These are phyloP conservation scores for Trichopus zeylanicus DNA, from an alignment of 116 monocot species.

Conservation along the genomic window DNA sequence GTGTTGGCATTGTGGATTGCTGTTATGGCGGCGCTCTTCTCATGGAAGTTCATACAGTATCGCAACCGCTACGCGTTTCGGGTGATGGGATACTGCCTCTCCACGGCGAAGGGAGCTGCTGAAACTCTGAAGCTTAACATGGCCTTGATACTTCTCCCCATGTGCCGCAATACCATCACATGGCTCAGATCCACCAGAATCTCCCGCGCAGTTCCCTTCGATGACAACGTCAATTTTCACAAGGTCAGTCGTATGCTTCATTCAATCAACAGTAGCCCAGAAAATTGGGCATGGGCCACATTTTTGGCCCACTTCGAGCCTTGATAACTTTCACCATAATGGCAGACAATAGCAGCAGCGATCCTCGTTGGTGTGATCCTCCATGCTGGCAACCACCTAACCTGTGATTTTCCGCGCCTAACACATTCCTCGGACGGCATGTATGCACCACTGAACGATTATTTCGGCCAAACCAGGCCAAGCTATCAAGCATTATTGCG, in stretches of 20 bases:
- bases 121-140: constrained; percentile 95
- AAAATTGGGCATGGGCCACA: no score
- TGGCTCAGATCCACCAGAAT: constrained; percentile 63
- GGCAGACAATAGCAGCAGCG: constrained; percentile 73
- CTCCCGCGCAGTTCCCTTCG: constrained; percentile 48
- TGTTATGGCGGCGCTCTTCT: constrained; percentile 52
- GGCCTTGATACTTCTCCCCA: constrained; percentile 77
- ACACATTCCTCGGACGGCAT: constrained; percentile 15
- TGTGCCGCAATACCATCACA: constrained; percentile 86
- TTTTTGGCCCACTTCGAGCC: not conserved
- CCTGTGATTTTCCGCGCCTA: constrained; percentile 77
- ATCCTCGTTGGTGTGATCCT: constrained; percentile 77
- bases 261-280: not conserved
- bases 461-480: constrained; percentile 64
- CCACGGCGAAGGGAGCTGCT: constrained; percentile 91
- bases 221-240: constrained; percentile 97
- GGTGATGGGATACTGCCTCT: constrained; percentile 87
- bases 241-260: constrained; percentile 34
- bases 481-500: constrained; percentile 34
- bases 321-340: not conserved
- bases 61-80: constrained; percentile 52
- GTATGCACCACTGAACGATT: constrained; percentile 25
- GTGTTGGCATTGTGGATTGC: constrained; percentile 59
- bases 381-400: constrained; percentile 74
- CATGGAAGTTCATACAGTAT: constrained; percentile 95